These are phyloP conservation scores for Dothistroma septosporum DNA, from an alignment of 2,329 filamentous ascomycete genomes.

Conservation along the genomic window DNA sequence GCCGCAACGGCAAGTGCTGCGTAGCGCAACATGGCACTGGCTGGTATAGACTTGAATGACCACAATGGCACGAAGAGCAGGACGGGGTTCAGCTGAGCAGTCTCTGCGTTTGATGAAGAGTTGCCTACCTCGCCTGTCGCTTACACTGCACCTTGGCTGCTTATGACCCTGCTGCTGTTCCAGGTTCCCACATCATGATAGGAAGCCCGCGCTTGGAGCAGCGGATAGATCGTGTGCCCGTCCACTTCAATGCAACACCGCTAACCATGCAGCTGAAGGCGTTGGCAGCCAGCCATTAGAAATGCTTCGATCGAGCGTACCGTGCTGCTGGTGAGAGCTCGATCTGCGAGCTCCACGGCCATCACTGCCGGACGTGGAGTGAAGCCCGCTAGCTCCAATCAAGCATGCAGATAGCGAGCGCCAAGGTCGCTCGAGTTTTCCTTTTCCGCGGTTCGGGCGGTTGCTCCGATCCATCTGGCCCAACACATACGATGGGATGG, in stretches of 20 bases:
- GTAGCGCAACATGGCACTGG: background rate
- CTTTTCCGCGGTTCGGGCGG: conserved; percentile 15
- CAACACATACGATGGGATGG: background rate
- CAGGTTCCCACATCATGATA: background rate
- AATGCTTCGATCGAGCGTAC: background rate
- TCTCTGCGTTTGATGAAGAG: background rate
- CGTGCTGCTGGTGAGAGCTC: conserved; percentile 1
- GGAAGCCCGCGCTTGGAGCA: background rate
- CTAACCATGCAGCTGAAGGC: background rate
- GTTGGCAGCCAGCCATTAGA: conserved; percentile 1
- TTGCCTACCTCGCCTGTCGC: conserved; percentile 3
- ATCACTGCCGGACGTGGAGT: conserved; percentile 14
- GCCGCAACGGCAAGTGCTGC: conserved; percentile 24
- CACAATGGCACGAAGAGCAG: background rate
- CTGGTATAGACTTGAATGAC: background rate
- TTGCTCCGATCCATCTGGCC: background rate
- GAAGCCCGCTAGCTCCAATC: conserved; percentile 16
- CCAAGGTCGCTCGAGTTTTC: conserved; percentile 18
- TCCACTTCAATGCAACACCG: conserved; percentile 3
- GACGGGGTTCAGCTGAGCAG: background rate
- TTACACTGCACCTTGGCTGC: conserved; percentile 3
- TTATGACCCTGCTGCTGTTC: background rate
- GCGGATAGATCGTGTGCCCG: background rate
- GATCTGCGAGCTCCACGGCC: conserved; percentile 10
- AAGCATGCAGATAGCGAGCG: conserved; percentile 20